Base-by-base conservation (phyloP, 352 stramenopile genomes). In the Phytophthora foliorum region DNA sequence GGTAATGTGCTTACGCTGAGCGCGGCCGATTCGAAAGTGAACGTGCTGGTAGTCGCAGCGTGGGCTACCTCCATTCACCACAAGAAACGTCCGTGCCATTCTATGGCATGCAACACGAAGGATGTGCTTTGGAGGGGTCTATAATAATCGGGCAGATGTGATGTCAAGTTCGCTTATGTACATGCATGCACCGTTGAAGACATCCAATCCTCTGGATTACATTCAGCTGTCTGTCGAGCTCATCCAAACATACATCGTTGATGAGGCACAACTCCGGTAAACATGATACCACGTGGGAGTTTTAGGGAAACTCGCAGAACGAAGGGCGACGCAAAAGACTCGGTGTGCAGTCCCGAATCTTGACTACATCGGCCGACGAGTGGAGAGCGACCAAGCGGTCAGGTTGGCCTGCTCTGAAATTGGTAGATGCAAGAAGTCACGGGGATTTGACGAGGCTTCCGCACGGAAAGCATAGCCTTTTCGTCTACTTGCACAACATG, bases 151-250 rank as follows among this genome's bases (percentile, higher is more conserved):
- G 5, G 13, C 31, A 10, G 59, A 60, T 67, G 25, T 32, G 59
- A 61, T 57, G 57, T 36, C 44, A 42, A 42, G 11, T 39, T 39
- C 10, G 8, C 14, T 39, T 42, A n/a, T 25, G 21, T 25, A 49
- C 25, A 21, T 45, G 27, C 42, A 16, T n/a, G n/a, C n/a, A 21
- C 7, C 2, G 13, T 34, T 21, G n/a, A 49, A 32, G 59, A 48
- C 59, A 60, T 60, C 59, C 38, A 54, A 59, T 67, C 58, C 2
- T 24, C 13, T 14, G 10, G 58, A 58, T 66, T 66, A 58, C 58
- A 19, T 14, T 14, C 6, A 24, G 27, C 17, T 27, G n/a, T n/a
- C 21, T 13, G 21, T 34, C 8, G 34, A 8, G 17, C 38, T 45
- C 39, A 45, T 45, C 39, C 10, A 45, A 45, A 22, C 39, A 45